These are phyloP conservation scores for Glutinoglossum americanum DNA, from an alignment of 495 filamentous ascomycete genomes.

Conservation along the genomic window DNA sequence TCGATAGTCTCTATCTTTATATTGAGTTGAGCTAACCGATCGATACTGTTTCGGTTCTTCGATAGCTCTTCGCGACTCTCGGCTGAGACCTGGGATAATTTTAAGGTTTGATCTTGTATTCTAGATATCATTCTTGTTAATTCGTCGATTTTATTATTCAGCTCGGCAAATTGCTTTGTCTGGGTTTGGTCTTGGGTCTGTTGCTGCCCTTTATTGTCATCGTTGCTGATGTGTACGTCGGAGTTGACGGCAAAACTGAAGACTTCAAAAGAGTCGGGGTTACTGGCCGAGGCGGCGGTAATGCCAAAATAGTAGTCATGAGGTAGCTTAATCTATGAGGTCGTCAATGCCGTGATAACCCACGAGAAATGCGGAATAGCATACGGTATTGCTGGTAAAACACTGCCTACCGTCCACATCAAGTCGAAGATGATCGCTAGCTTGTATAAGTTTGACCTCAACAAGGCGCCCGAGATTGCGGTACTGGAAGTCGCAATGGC, in stretches of 20 bases:
- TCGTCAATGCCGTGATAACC: background rate
- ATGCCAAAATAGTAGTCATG: slow-evolving; percentile 70
- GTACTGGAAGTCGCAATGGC: slow-evolving; percentile 78
- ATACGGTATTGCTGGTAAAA: slow-evolving; percentile 58
- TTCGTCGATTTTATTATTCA: slow-evolving; percentile 59
- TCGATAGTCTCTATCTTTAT: slow-evolving; percentile 36
- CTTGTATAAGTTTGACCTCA: slow-evolving; percentile 49
- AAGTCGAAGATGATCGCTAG: slow-evolving; percentile 44
- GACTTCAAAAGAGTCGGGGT: slow-evolving; percentile 81
- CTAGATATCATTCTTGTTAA: slow-evolving; percentile 34
- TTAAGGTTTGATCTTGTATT: slow-evolving; percentile 11
- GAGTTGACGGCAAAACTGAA: slow-evolving; percentile 61
- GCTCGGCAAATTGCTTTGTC: slow-evolving; percentile 47
- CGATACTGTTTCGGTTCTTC: slow-evolving; percentile 22
- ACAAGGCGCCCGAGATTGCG: slow-evolving; percentile 76
- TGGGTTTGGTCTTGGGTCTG: background rate
- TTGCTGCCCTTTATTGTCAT: slow-evolving; percentile 4
- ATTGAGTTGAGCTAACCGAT: slow-evolving; percentile 32
- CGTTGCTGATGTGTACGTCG: slow-evolving; percentile 8
- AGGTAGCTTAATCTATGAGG: slow-evolving; percentile 43
- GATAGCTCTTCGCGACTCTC: background rate
- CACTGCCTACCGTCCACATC: slow-evolving; percentile 63
- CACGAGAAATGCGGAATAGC: slow-evolving; percentile 1
- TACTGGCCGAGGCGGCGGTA: slow-evolving; percentile 71
- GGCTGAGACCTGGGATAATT: background rate